phyloP scores from a whole-genome alignment of 768 basidiomycete species.

The Chalciporus pseudorubinellus region DNA sequence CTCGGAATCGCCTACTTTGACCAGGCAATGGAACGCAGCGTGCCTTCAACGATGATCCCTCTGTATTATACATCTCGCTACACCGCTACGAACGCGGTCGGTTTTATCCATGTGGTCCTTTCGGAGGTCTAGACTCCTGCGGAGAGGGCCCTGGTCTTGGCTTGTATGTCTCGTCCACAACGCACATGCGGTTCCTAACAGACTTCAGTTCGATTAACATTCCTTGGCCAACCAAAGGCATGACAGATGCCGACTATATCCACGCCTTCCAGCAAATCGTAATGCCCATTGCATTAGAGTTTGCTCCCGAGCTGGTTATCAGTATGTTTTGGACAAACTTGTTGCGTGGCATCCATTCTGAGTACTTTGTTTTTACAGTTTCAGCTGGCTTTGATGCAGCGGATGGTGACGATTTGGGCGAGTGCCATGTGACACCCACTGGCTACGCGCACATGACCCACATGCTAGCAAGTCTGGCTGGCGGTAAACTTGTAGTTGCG shows the following conservation, averaged over 20 bases:
- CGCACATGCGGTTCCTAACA: constrained; percentile 9
- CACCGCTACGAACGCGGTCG: constrained; percentile 91
- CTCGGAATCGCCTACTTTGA: constrained; percentile 12
- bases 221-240: constrained; percentile 86
- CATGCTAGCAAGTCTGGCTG: constrained; percentile 87
- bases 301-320: constrained; percentile 92
- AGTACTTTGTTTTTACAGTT: constrained; percentile 47
- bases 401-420: constrained; percentile 86
- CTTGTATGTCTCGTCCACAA: constrained; percentile 54
- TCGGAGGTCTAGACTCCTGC: constrained; percentile 82
- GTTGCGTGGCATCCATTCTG: neutral
- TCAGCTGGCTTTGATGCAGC: constrained; percentile 99
- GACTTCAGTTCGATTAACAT: constrained; percentile 83
- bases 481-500: constrained; percentile 87
- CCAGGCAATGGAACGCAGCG: constrained; percentile 95
- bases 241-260: constrained; percentile 94
- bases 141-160: constrained; percentile 84
- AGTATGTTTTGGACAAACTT: constrained; percentile 50
- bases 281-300: constrained; percentile 97
- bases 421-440: constrained; percentile 85
- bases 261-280: constrained; percentile 94
- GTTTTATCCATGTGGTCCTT: constrained; percentile 92
- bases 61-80: constrained; percentile 89
- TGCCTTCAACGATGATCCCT: constrained; percentile 91
- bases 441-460: constrained; percentile 99